Percentiles rank a stretch among this genome's conserved stretches.
Evolutionary conservation across 139 green algal species (phyloP).

Genomic region (Yamagishiella unicocca): DNA sequence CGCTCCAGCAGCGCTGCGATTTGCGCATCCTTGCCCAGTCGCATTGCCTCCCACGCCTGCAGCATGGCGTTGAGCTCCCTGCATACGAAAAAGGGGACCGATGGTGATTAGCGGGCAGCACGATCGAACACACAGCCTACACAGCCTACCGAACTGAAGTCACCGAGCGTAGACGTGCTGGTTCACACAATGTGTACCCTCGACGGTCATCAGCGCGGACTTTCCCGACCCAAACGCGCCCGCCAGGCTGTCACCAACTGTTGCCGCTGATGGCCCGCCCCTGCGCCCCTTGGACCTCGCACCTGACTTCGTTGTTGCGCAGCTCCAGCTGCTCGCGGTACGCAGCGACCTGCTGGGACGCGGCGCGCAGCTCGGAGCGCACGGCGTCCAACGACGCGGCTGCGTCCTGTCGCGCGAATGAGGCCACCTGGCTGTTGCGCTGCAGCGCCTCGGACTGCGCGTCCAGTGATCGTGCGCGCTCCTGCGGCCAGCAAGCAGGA

Average conservation of each 20-base stretch:
- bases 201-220: too few species aligned
- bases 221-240: too few species aligned
- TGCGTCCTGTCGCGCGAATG: conserved; percentile 10
- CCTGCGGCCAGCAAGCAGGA: background rate
- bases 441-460: conserved; percentile 29
- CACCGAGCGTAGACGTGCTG: background rate
- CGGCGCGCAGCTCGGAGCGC: conserved; percentile 32
- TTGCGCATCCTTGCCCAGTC: conserved; percentile 80
- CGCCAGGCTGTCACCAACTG: too few species aligned
- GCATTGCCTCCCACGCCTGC: conserved; percentile 82
- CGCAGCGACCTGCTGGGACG: conserved; percentile 31
- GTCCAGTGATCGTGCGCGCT: conserved; percentile 26
- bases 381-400: conserved; percentile 2
- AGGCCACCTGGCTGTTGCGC: conserved; percentile 22
- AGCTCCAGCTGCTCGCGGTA: conserved; percentile 55
- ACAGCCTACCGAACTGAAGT: background rate
- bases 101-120: background rate
- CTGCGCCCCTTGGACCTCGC: background rate
- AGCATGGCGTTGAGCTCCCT: conserved; percentile 82
- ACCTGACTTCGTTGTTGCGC: conserved; percentile 59
- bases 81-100: background rate
- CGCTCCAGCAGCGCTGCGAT: conserved; percentile 76
- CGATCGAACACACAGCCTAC: background rate
- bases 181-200: too few species aligned
- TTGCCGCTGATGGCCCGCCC: background rate